Percentiles rank a stretch among this genome's conserved stretches.
These are phyloP conservation scores for Choiromyces venosus DNA, from an alignment of 495 filamentous ascomycete species.

Conservation along the genomic window DNA sequence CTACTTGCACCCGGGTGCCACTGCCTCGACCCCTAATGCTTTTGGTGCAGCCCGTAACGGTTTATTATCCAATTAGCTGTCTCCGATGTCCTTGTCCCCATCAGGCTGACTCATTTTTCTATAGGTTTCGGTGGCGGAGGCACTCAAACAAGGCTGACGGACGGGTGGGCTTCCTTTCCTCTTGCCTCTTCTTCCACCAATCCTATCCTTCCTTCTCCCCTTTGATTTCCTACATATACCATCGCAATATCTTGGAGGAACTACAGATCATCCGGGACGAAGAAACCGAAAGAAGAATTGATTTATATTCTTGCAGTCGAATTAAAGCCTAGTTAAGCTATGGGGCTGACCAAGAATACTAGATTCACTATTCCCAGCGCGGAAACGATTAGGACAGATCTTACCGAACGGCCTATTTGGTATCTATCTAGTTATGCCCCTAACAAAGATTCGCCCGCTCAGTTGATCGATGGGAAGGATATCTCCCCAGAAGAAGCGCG, in stretches of 20 bases:
- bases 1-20: constrained; percentile 36
- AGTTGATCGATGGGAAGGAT: constrained; percentile 42
- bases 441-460: constrained; percentile 40
- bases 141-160: constrained; percentile 22
- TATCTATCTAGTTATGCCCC: constrained; percentile 41
- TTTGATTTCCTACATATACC: neutral
- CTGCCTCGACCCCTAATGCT: constrained; percentile 10
- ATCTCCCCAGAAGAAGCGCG: constrained; percentile 40
- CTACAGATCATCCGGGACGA: neutral
- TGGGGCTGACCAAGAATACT: neutral
- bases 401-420: constrained; percentile 38
- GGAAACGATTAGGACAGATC: constrained; percentile 35
- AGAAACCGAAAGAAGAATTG: neutral
- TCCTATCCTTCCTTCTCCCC: neutral
- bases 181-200: neutral
- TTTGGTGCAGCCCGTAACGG: constrained; percentile 24
- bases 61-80: constrained; percentile 14
- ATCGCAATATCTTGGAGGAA: neutral
- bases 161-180: constrained; percentile 14
- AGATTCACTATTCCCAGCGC: constrained; percentile 34
- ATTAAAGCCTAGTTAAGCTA: neutral
- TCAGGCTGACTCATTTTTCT: constrained; percentile 15
- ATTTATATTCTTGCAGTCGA: neutral
- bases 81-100: neutral
- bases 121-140: constrained; percentile 24